Conservation (phyloP, 2,329 filamentous ascomycete genomes). For the Lojkania enalia region DNA sequence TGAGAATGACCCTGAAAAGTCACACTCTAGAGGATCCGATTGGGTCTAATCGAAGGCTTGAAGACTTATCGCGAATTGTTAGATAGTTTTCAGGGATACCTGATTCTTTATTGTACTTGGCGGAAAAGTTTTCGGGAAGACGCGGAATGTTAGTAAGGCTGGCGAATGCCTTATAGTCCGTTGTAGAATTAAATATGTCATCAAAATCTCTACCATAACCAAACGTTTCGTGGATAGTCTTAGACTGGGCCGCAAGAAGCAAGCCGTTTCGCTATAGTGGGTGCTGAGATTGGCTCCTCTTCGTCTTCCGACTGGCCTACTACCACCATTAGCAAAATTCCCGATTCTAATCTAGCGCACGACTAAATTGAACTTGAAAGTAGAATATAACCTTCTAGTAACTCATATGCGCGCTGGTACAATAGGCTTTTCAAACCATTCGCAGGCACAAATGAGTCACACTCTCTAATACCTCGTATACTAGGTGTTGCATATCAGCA, state of each 20-base stretch:
- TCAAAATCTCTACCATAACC: too few relatives aligned
- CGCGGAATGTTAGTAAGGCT: conserved; percentile 22
- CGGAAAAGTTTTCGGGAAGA: conserved; percentile 22
- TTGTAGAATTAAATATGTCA: too few relatives aligned
- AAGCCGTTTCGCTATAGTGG: too few relatives aligned
- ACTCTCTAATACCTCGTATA: too few relatives aligned
- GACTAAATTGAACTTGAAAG: too few relatives aligned
- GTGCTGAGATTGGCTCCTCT: too few relatives aligned
- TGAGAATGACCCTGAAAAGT: conserved; percentile 22
- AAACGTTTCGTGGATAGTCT: too few relatives aligned
- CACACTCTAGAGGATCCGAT: conserved; percentile 19
- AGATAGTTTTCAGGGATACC: conserved; percentile 19
- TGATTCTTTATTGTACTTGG: conserved; percentile 14
- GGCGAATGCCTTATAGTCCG: conserved; percentile 20
- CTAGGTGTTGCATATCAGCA: too few relatives aligned
- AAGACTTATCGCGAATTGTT: conserved; percentile 20
- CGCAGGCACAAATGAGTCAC: conserved; percentile 16
- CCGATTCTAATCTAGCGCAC: too few relatives aligned
- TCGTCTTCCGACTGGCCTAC: too few relatives aligned
- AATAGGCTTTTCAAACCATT: conserved; percentile 24
- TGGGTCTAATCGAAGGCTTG: conserved; percentile 21
- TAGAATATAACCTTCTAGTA: conserved; percentile 16
- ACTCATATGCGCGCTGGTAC: conserved; percentile 24
- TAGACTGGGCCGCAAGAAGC: too few relatives aligned
- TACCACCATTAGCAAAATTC: too few relatives aligned